These are phyloP conservation scores for Penicillium sp. DNA, from an alignment of 2,329 filamentous ascomycete genomes.

Conservation along the genomic window DNA sequence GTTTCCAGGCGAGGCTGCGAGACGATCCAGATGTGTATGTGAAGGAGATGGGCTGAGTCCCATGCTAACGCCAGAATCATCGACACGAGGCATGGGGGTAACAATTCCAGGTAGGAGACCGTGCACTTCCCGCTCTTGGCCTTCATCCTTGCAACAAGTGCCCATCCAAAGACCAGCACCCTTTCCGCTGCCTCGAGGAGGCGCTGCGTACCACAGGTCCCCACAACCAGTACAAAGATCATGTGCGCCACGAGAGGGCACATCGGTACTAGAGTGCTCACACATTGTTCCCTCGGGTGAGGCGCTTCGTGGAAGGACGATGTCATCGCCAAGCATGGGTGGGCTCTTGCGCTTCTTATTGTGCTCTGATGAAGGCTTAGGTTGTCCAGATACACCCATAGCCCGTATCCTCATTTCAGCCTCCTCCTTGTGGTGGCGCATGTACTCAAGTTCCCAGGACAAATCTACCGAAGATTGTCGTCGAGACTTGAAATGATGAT, in stretches of 20 bases:
- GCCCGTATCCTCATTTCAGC: slow-evolving; percentile 50
- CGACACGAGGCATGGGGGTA: slow-evolving; percentile 25
- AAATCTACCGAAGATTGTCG: slow-evolving; percentile 49
- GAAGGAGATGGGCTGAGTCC: slow-evolving; percentile 5
- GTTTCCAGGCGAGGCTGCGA: slow-evolving; percentile 6
- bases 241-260: slow-evolving; percentile 53
- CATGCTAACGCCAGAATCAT: slow-evolving; percentile 10
- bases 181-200: slow-evolving; percentile 45
- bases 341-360: slow-evolving; percentile 65
- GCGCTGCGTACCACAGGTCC: slow-evolving; percentile 75
- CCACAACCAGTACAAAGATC: slow-evolving; percentile 56
- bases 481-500: slow-evolving; percentile 36
- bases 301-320: slow-evolving; percentile 75
- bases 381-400: slow-evolving; percentile 35
- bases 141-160: slow-evolving; percentile 35
- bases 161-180: slow-evolving; percentile 46
- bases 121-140: slow-evolving; percentile 12
- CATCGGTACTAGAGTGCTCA: slow-evolving; percentile 67
- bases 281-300: slow-evolving; percentile 84
- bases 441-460: slow-evolving; percentile 74
- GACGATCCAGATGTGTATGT: neutral
- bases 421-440: slow-evolving; percentile 74
- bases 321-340: slow-evolving; percentile 82
- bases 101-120: slow-evolving; percentile 25
- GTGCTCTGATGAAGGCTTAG: slow-evolving; percentile 44